These are phyloP conservation scores for Colletotrichum kahawae DNA, from an alignment of 2,329 filamentous ascomycete genomes.

Conservation along the genomic window DNA sequence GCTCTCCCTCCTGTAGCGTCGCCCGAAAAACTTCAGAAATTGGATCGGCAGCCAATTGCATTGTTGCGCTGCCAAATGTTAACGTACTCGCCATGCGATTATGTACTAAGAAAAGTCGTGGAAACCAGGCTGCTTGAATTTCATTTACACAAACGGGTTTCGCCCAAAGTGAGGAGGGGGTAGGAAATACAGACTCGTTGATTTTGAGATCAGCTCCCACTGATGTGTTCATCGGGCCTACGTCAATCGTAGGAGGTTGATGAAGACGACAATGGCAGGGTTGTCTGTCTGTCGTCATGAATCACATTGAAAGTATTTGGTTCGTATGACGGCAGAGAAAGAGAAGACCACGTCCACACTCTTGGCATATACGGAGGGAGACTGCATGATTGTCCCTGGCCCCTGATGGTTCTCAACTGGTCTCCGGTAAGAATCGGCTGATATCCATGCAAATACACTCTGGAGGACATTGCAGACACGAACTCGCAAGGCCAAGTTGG, in stretches of 20 bases:
- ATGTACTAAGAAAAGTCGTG: not conserved
- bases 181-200: too few species aligned
- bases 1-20: not conserved
- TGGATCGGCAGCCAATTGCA: not conserved
- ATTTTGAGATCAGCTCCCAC: too few species aligned
- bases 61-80: not conserved
- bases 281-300: rapidly evolving
- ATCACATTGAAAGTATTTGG: not conserved
- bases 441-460: not conserved
- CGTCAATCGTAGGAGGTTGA: not conserved
- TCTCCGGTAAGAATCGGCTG: not conserved
- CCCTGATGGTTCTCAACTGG: not conserved
- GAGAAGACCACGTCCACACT: not conserved
- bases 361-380: not conserved
- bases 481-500: not conserved
- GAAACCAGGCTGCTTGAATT: not conserved
- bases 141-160: not conserved
- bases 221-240: not conserved
- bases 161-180: not conserved
- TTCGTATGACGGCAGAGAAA: not conserved
- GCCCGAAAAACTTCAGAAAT: not conserved
- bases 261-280: not conserved
- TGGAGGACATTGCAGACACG: not conserved
- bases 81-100: not conserved
- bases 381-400: not conserved